A percentile compares a stretch with the other conserved stretches of the same genome.
These are phyloP conservation scores for Diaporthe caulivora DNA, from an alignment of 2,329 filamentous ascomycete genomes.

Conservation along the genomic window DNA sequence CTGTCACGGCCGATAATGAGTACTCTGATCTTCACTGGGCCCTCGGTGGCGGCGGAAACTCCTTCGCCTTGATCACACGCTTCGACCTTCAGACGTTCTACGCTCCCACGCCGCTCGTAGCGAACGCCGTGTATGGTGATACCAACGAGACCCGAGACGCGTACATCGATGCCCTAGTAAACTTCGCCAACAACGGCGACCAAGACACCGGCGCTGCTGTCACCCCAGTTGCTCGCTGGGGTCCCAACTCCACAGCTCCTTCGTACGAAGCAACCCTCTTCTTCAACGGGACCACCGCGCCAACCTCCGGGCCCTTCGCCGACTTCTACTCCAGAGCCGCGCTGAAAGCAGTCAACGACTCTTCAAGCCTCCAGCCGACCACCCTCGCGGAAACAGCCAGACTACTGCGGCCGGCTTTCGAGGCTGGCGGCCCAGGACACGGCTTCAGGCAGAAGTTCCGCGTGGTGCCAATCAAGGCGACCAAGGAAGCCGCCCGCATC, in stretches of 20 bases:
- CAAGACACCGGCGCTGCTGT: conserved; percentile 32
- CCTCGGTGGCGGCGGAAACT: conserved; percentile 45
- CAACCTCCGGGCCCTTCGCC: conserved; percentile 13
- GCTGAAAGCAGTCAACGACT: neutral
- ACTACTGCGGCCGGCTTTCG: neutral
- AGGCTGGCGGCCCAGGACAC: neutral
- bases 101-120: neutral
- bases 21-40: conserved; percentile 47
- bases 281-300: conserved; percentile 26
- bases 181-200: conserved; percentile 31
- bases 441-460: conserved; percentile 8
- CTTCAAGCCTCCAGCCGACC: neutral
- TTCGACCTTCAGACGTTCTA: conserved; percentile 45
- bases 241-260: neutral
- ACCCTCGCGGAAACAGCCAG: neutral
- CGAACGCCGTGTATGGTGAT: conserved; percentile 17
- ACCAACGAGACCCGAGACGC: conserved; percentile 21
- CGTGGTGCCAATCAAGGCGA: conserved; percentile 23
- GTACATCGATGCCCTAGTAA: conserved; percentile 31
- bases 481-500: conserved; percentile 14
- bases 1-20: conserved; percentile 43
- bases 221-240: conserved; percentile 10
- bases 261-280: conserved; percentile 27
- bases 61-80: conserved; percentile 49
- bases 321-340: conserved; percentile 15